Base-by-base conservation (phyloP, 2,329 filamentous ascomycete genomes). In the Monosporascus ibericus region DNA sequence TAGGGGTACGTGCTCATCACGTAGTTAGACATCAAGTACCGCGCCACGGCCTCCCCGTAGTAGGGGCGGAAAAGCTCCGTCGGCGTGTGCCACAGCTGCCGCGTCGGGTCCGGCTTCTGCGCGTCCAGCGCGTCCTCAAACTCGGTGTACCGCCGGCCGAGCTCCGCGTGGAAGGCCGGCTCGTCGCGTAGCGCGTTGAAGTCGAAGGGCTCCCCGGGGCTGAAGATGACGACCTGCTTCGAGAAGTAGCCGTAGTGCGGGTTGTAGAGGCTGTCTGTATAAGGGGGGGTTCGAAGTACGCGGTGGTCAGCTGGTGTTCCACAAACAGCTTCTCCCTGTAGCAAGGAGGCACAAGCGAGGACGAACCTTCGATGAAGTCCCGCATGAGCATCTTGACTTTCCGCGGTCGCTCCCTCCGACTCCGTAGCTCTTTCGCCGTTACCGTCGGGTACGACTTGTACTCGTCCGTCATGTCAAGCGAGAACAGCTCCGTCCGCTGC, bases 71-170 rank as follows among this genome's bases (percentile, higher is more conserved):
- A 99, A 20, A 99, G 83, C 74, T 99, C 94, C 0, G 94, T 99
- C 0, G 95, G 94, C 14, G 94, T 99, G 70, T 99, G 95, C 94
- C 94, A 99, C 46, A 99, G 78, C 74, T 99, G 94, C 9, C 94
- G 84, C 40, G 89, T 87, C 47, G 73, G 89, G 51, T 88, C 83
- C 58, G 86, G 82, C 47, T 81, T 81, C 53, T 81, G 77, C 46
- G 79, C 81, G 68, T 99, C 95, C 53, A 99, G 81, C 22, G 77
- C 75, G 67, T 97, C 90, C 71, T 99, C 94, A 65, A 99, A 97
- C 59, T 89, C 84, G 47, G 84, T 88, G 69, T 97, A 99, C 56
- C 90, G 84, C 58, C 85, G 77, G 40, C 89, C 86, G 1, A 97
- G 78, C 57, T 88, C 72, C 42, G 78, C 72, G 69, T 95, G 84